These are phyloP conservation scores for Symbiotaphrina buchneri DNA, from an alignment of 495 filamentous ascomycete genomes.

Conservation along the genomic window DNA sequence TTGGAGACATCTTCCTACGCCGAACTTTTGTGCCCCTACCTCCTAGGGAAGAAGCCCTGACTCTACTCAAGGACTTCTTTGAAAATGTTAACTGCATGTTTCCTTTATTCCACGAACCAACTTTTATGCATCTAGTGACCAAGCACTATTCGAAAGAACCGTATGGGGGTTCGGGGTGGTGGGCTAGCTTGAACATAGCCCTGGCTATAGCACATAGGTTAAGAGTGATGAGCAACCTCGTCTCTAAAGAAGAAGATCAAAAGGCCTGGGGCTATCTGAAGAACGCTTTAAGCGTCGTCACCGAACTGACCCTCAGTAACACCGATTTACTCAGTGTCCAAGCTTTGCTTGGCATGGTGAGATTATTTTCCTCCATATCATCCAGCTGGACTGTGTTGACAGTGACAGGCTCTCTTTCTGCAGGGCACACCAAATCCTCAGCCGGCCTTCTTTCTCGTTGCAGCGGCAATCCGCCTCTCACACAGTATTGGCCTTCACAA, in stretches of 20 bases:
- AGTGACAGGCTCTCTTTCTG: conserved; percentile 55
- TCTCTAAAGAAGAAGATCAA: conserved; percentile 72
- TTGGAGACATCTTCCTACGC: conserved; percentile 74
- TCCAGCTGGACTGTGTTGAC: conserved; percentile 1
- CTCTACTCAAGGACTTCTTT: conserved; percentile 79
- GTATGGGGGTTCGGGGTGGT: conserved; percentile 95
- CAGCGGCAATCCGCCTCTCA: conserved; percentile 75
- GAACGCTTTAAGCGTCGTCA: conserved; percentile 82
- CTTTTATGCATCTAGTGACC: conserved; percentile 91
- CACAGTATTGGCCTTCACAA: conserved; percentile 94
- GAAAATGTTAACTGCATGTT: conserved; percentile 99
- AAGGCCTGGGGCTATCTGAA: conserved; percentile 92
- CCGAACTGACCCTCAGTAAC: conserved; percentile 85
- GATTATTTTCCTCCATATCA: conserved; percentile 5
- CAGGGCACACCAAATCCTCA: conserved; percentile 96
- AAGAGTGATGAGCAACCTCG: conserved; percentile 87
- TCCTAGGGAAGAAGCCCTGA: conserved; percentile 55
- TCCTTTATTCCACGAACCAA: conserved; percentile 89
- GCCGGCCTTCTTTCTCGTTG: conserved; percentile 80
- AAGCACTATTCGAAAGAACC: conserved; percentile 79
- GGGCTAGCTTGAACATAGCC: conserved; percentile 88
- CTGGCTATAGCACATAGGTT: conserved; percentile 80
- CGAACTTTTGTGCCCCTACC: conserved; percentile 69
- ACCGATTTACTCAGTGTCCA: conserved; percentile 95
- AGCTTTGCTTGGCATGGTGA: conserved; percentile 76